Base-by-base conservation (phyloP, 495 filamentous ascomycete species). In the Annulohypoxylon stygium region DNA sequence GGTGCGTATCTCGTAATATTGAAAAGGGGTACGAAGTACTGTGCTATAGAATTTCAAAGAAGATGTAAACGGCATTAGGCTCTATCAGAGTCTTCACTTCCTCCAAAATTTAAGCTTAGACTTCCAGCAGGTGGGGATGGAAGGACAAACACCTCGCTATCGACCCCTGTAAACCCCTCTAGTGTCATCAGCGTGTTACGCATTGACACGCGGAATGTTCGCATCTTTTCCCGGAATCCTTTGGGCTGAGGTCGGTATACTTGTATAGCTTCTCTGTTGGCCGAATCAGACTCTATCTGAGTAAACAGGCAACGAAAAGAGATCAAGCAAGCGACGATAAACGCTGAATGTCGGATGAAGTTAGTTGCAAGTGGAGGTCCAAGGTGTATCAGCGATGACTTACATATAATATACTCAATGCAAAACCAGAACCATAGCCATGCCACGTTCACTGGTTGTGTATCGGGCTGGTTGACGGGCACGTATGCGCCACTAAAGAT, bases 391-490 rank as follows among this genome's bases (percentile, higher is more conserved):
- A 11, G 2, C 8, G 48, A 26, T 4, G 2, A 67, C 71, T 72
- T 53, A 72, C 75, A 67, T 14, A 63, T 60, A 9, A 72, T 50
- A 48, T 48, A 73, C 37, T 77, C 67, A 10, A 69, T 61, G 0
- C 16, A 51, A 11, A 70, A 30, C 75, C 75, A 77, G 25, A 77
- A 73, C 68, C 43, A 66, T 1, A 71, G 2, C 71, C 71, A 76
- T 11, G 63, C 43, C 18, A 63, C 3, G 50, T 60, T 25, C 0
- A 63, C 12, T 4, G 10, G 6, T n/a, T 39, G 12, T 7, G 18
- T 12, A 0, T 54, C 47, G 7, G 16, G 11, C 5, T 26, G 3
- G 0, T 39, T 3, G 47, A 48, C 14, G 11, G 25, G 54, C 18
- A 53, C 47, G 11, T 69, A 61, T 23, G 18, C 57, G 7, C 61